phyloP scores from a whole-genome alignment of 2,329 filamentous ascomycete genomes.

The Cercospora sp. region DNA sequence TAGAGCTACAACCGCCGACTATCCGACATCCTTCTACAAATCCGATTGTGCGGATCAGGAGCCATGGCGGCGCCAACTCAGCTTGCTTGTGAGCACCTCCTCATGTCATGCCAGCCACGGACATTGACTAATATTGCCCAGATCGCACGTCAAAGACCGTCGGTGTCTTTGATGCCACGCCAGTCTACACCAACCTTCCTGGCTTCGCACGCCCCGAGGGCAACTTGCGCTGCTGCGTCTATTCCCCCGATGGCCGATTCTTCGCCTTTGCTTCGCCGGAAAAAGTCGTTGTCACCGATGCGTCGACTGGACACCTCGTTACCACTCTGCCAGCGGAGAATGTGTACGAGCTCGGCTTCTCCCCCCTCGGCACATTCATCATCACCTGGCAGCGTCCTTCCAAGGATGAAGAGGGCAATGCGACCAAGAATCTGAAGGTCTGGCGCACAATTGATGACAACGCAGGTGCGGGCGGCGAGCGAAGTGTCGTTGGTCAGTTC shows the following conservation, averaged over 20 bases:
- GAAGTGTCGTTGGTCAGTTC: constrained; percentile 76
- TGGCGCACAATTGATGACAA: constrained; percentile 79
- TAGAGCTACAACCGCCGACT: constrained; percentile 10
- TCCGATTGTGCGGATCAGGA: background rate
- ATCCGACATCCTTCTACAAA: background rate
- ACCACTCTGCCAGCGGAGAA: constrained; percentile 75
- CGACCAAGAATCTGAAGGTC: constrained; percentile 94
- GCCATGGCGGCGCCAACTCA: constrained; percentile 56
- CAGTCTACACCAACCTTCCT: constrained; percentile 79
- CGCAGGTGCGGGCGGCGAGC: constrained; percentile 63
- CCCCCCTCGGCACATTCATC: constrained; percentile 84
- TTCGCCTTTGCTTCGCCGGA: constrained; percentile 93
- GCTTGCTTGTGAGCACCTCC: constrained; percentile 20
- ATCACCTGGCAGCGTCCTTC: constrained; percentile 94
- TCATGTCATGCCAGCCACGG: constrained; percentile 61
- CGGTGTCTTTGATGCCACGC: constrained; percentile 87
- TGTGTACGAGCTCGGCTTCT: constrained; percentile 94
- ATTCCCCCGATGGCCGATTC: constrained; percentile 94
- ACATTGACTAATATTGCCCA: constrained; percentile 36
- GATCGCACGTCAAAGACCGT: constrained; percentile 95
- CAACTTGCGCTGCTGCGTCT: constrained; percentile 90
- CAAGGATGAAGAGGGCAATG: constrained; percentile 92
- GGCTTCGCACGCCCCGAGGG: constrained; percentile 85
- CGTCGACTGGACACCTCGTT: constrained; percentile 72
- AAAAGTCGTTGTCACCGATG: constrained; percentile 80